phyloP scores from a whole-genome alignment of 2,329 filamentous ascomycete genomes.

The Pseudogymnoascus sp. region DNA sequence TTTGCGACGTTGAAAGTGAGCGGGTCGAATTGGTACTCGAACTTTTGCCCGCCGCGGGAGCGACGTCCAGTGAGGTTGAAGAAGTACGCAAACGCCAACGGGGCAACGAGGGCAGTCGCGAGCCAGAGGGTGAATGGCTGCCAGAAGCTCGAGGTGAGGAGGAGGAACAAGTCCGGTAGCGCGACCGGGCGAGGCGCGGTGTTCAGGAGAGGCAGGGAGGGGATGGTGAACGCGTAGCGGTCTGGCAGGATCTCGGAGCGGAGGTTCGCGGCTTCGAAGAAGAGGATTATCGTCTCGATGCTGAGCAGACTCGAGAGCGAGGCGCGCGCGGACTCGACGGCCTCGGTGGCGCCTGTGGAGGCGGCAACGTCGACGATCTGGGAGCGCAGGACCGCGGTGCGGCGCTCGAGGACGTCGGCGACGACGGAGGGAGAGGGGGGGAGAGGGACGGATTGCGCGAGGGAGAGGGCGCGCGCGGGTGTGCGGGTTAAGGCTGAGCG shows the following conservation, averaged over 20 bases:
- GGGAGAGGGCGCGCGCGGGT: constrained; percentile 25
- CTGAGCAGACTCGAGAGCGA: constrained; percentile 63
- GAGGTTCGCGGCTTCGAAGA: constrained; percentile 64
- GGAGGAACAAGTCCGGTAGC: constrained; percentile 71
- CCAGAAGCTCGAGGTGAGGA: constrained; percentile 77
- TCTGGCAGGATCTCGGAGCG: constrained; percentile 63
- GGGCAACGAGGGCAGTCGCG: constrained; percentile 61
- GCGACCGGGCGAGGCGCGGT: constrained; percentile 53
- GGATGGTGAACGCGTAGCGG: constrained; percentile 64
- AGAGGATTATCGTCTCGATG: constrained; percentile 59
- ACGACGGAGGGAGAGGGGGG: constrained; percentile 75
- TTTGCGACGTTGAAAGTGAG: constrained; percentile 86
- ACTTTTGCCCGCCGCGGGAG: constrained; percentile 34
- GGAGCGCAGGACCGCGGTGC: constrained; percentile 56
- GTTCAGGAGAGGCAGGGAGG: constrained; percentile 47
- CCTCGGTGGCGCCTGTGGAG: constrained; percentile 58
- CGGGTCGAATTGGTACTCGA: constrained; percentile 65
- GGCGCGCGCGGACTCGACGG: constrained; percentile 58
- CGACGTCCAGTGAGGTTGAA: constrained; percentile 63
- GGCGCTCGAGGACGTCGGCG: constrained; percentile 66
- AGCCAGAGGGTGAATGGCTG: constrained; percentile 69
- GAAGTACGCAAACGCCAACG: constrained; percentile 71
- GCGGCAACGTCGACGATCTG: constrained; percentile 57
- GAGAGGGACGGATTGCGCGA: constrained; percentile 54
- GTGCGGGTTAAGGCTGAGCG: constrained; percentile 26